A percentile compares a stretch with the other conserved stretches of the same genome.
Conservation (phyloP, 2,329 filamentous ascomycete genomes). For the Pestalotiopsis sp. region DNA sequence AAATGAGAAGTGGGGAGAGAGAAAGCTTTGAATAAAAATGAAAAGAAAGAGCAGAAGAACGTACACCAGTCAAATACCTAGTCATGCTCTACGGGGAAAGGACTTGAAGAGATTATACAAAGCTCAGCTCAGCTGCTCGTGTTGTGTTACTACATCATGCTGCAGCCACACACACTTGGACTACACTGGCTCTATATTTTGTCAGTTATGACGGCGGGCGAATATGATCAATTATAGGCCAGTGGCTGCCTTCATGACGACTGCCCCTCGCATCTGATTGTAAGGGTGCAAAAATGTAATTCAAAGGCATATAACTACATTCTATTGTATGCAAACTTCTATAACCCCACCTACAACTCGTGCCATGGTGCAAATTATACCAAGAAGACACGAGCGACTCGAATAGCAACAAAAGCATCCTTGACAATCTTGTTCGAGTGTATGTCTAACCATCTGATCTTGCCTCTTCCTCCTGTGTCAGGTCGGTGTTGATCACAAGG, state of each 20-base stretch:
- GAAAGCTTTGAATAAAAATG: too few species aligned
- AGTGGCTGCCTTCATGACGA: background rate
- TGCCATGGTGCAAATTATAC: background rate
- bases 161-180: background rate
- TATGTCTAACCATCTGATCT: background rate
- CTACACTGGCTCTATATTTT: background rate
- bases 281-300: background rate
- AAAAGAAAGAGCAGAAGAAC: too few species aligned
- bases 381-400: background rate
- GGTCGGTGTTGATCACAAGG: constrained; percentile 53
- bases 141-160: background rate
- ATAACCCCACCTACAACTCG: too few species aligned
- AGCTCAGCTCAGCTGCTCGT: background rate
- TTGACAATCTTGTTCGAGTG: background rate
- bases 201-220: background rate
- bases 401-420: background rate
- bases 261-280: background rate
- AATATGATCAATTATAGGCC: background rate
- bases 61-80: too few species aligned
- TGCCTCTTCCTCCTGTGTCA: constrained; percentile 28
- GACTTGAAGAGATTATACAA: background rate
- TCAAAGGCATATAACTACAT: background rate
- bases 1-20: too few species aligned
- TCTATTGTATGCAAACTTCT: too few species aligned
- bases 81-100: too few species aligned